Evolutionary conservation across 345 rosid genomes (phyloP).

Genomic region (Streptanthus diversifolius): DNA sequence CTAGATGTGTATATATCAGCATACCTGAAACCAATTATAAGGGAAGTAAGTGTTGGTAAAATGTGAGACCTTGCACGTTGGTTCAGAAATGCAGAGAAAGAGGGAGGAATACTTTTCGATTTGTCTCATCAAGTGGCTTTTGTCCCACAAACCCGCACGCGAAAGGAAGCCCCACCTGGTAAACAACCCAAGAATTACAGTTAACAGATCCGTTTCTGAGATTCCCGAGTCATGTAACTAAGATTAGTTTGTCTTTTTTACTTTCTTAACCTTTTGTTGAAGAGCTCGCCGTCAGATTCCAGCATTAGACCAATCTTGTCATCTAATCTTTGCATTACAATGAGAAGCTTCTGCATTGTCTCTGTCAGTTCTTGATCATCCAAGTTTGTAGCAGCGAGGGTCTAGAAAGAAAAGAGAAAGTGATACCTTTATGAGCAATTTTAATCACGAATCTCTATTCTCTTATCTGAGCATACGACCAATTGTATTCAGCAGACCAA

Average conservation of each 20-base stretch:
- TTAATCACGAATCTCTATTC: neutral
- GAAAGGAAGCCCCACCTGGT: constrained; percentile 94
- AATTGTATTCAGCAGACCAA: neutral
- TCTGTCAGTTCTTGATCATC: constrained; percentile 79
- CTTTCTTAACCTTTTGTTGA: constrained; percentile 63
- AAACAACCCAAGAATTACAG: neutral
- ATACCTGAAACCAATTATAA: constrained; percentile 50
- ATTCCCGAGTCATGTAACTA: neutral
- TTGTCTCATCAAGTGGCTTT: constrained; percentile 97
- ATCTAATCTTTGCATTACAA: constrained; percentile 95
- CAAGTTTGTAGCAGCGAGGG: constrained; percentile 87
- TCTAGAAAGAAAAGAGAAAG: constrained; percentile 43
- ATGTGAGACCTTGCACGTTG: neutral
- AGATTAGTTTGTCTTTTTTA: neutral
- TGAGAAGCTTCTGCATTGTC: constrained; percentile 85
- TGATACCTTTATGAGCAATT: neutral
- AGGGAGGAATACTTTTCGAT: constrained; percentile 62
- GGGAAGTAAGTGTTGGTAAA: neutral
- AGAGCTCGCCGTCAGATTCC: constrained; percentile 85
- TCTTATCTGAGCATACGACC: neutral
- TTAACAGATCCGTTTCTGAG: neutral
- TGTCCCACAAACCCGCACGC: constrained; percentile 92
- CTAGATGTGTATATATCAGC: constrained; percentile 92
- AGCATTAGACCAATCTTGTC: constrained; percentile 80
- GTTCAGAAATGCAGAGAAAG: constrained; percentile 1